Percentiles rank a stretch among this genome's conserved stretches.
Evolutionary conservation across 805 yeast species (phyloP).

Genomic region (Blastobotrys parvus): DNA sequence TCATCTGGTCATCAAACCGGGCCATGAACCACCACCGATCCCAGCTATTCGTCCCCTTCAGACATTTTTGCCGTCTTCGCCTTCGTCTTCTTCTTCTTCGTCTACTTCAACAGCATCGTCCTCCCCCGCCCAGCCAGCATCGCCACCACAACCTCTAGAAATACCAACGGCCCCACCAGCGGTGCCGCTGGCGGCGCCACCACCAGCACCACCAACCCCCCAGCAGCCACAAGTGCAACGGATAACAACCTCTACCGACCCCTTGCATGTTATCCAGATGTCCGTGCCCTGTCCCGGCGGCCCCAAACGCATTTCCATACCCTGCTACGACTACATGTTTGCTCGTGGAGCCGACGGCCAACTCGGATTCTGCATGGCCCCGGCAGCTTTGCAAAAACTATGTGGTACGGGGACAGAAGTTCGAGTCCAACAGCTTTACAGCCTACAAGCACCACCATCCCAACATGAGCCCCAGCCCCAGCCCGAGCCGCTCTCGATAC

Average conservation of each 20-base stretch:
- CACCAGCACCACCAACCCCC: no score
- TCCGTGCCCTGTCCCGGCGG: constrained; percentile 3
- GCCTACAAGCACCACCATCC: neutral
- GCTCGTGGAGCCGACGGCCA: constrained; percentile 2
- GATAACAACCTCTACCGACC: neutral
- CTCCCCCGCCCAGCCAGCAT: no score
- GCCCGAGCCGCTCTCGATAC: neutral
- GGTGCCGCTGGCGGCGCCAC: no score
- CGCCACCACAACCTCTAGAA: no score
- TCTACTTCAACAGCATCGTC: no score
- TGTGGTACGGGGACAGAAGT: neutral
- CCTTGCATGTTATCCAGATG: constrained; percentile 1
- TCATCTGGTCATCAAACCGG: constrained; percentile 9
- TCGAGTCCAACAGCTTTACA: neutral
- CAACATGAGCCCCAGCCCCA: no score
- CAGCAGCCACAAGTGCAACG: no score
- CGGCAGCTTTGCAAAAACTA: constrained; percentile 1
- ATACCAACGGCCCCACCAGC: no score
- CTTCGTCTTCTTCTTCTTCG: no score
- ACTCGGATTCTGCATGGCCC: constrained; percentile 5
- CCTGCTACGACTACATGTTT: constrained; percentile 8
- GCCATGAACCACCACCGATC: no score
- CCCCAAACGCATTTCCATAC: constrained; percentile 2
- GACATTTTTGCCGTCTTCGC: no score
- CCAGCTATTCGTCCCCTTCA: no score